phyloP scores from a whole-genome alignment of 805 yeast genomes.

The Ogataea kodamae region DNA sequence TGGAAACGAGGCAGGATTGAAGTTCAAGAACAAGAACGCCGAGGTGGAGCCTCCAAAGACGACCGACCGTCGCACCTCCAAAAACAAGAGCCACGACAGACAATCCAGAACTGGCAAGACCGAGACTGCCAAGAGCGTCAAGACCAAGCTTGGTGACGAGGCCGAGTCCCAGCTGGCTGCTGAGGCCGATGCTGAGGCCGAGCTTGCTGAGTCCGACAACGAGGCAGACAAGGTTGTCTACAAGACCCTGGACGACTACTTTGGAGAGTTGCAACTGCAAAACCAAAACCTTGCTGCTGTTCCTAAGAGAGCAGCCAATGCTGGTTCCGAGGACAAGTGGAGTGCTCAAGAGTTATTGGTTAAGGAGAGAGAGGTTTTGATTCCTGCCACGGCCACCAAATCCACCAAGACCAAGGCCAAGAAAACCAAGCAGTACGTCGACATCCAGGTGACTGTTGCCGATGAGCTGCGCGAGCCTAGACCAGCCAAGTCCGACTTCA shows the following conservation, averaged over 20 bases:
- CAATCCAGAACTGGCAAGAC: slow-evolving; percentile 79
- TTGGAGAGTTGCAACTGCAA: slow-evolving; percentile 57
- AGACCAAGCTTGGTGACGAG: slow-evolving; percentile 89
- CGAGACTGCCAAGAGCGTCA: slow-evolving; percentile 80
- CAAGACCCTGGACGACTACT: slow-evolving; percentile 83
- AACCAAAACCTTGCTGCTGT: slow-evolving; percentile 35
- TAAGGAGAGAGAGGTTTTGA: slow-evolving; percentile 60
- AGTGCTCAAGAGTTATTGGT: slow-evolving; percentile 56
- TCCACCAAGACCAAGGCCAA: slow-evolving; percentile 64
- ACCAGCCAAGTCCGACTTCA: slow-evolving; percentile 26
- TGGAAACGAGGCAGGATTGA: slow-evolving; percentile 88
- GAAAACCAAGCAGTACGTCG: slow-evolving; percentile 79
- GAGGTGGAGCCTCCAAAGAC: slow-evolving; percentile 52
- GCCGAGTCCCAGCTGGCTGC: slow-evolving; percentile 40
- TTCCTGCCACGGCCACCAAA: slow-evolving; percentile 62
- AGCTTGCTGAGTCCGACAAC: slow-evolving; percentile 38
- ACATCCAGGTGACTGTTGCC: slow-evolving; percentile 68
- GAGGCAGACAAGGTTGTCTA: slow-evolving; percentile 45
- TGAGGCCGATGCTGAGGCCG: slow-evolving; percentile 59
- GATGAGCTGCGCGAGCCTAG: slow-evolving; percentile 47
- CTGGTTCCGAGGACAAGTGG: slow-evolving; percentile 54
- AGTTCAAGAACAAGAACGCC: slow-evolving; percentile 69
- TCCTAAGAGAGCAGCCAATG: slow-evolving; percentile 49
- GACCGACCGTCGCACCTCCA: slow-evolving; percentile 44
- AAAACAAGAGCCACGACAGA: slow-evolving; percentile 67